These are phyloP conservation scores for Pisolithus albus DNA, from an alignment of 768 basidiomycete species.

Conservation along the genomic window DNA sequence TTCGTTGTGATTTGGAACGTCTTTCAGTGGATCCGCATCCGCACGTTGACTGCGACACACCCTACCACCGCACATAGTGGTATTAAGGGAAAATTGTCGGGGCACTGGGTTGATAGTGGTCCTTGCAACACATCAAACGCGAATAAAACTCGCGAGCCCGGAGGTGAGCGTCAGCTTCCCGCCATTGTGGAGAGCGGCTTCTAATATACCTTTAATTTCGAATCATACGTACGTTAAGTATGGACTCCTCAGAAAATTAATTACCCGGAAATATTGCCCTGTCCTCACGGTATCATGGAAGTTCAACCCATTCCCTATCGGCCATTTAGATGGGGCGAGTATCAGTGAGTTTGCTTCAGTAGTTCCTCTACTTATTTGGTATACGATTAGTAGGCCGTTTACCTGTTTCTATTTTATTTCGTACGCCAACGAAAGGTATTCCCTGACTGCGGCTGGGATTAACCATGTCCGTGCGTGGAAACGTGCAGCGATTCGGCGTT, in stretches of 20 bases:
- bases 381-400: neutral
- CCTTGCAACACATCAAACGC: conserved; percentile 2
- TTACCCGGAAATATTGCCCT: conserved; percentile 45
- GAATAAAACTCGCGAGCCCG: conserved; percentile 18
- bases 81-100: neutral
- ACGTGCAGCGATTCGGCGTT: too few relatives aligned
- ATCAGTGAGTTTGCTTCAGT: conserved; percentile 50
- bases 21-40: conserved; percentile 13
- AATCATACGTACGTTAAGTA: conserved; percentile 26
- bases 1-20: conserved; percentile 3
- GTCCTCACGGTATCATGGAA: conserved; percentile 30
- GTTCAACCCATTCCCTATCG: conserved; percentile 59
- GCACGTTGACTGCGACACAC: neutral
- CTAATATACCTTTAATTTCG: too few relatives aligned
- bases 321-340: conserved; percentile 61
- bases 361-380: neutral
- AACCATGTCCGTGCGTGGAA: too few relatives aligned
- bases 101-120: neutral
- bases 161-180: conserved; percentile 11
- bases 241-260: conserved; percentile 47
- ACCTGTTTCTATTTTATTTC: too few relatives aligned
- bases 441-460: too few relatives aligned
- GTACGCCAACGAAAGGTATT: too few relatives aligned
- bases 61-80: neutral
- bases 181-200: too few relatives aligned